Evolutionary conservation across 805 yeast genomes (phyloP), one percentile per base, ranked within the genome.

Genomic region (Kodamaea laetipori): DNA sequence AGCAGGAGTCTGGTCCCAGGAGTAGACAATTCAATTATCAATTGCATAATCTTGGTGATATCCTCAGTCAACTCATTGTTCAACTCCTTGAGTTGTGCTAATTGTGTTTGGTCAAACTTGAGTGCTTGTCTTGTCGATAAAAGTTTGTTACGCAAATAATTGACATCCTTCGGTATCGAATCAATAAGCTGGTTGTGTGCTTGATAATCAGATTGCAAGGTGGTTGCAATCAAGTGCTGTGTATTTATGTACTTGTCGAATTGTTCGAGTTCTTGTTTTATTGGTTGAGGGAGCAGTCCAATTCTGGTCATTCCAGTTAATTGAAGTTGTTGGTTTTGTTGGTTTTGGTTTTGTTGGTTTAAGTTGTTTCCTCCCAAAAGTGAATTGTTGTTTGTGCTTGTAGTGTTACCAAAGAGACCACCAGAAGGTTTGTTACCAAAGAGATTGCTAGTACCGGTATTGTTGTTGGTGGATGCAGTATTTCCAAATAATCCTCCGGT

Each of bases 231-330:
- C 39, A 80, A 74, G 33, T 84, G 85, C 63, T 86, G 95, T 26
- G 78, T 77, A 56, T 82, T 85, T 38, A 86, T 83, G 57, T 82
- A 85, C 44, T 78, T 74, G 61, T 86, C 89, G 44, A 86, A 66
- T 49, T 82, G 81, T 59, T 82, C 86, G 27, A 86, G 67, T 56
- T 86, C 88, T 8, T 68, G 76, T 54, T 84, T 86, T 43, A 82
- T 64, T n/a, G 67, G 75, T n/a, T 78, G 83, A 2, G 94, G 90
- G 30, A 86, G 66, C 47, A 85, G 92, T 6, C 81, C 80, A 7
- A 86, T 85, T 39, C 85, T 75, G 0, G 92, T 83, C 81, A 86
- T 79, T 10, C 90, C 81, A 8, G 85, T 83, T 35, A 86, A 68
- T 39, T 69, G 77, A 12, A 23, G 40, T 27, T 21, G 30, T 38